Base-by-base conservation (phyloP, 768 basidiomycete genomes). In the Chlorophyllum brunneum region DNA sequence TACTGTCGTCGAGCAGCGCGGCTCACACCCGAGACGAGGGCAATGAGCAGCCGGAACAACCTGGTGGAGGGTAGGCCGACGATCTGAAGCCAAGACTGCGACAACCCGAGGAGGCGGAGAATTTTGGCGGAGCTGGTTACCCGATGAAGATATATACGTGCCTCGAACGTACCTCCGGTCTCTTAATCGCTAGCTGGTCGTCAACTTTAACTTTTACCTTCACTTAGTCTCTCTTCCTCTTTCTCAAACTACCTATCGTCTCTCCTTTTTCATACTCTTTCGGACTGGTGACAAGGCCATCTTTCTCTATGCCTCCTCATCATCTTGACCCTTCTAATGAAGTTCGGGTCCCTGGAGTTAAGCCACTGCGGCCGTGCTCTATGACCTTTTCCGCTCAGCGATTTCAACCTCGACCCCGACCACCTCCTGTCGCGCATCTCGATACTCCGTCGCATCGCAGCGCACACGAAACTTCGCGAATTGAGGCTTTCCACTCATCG, bases 361-460 rank as follows among this genome's bases (percentile, higher is more conserved):
- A n/a, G 6, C 47, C 47, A 18, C 24, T 16, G 11, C 36, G 47
- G 16, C n/a, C 34, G 4, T 10, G 24, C n/a, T 16, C 38, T n/a
- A 34, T 29, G 15, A 48, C 47, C 24, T 48, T 48, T 24, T 48
- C 47, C 3, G 47, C 47, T 18, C 47, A 48, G 20, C 36, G 47
- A 18, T 48, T 16, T 15, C 24, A 38, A 3, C 26, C n/a, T 11
- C 47, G 47, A 13, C 29, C n/a, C n/a, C 37, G 37, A 7, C 37
- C 37, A 2, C 37, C 18, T 2, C 7, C 37, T 18, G 18, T 15
- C n/a, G 18, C 18, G 2, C 37, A 11, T n/a, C 6, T 38, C 18
- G n/a, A 18, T 15, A 6, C 16, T 38, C 16, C 37, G 37, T 20
- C 37, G 4, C 30, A 13, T 31, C 8, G 15, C 30, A 31, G n/a